Evolutionary conservation across 495 filamentous ascomycete species (phyloP).

Genomic region (Beverwykella pulmonaria): DNA sequence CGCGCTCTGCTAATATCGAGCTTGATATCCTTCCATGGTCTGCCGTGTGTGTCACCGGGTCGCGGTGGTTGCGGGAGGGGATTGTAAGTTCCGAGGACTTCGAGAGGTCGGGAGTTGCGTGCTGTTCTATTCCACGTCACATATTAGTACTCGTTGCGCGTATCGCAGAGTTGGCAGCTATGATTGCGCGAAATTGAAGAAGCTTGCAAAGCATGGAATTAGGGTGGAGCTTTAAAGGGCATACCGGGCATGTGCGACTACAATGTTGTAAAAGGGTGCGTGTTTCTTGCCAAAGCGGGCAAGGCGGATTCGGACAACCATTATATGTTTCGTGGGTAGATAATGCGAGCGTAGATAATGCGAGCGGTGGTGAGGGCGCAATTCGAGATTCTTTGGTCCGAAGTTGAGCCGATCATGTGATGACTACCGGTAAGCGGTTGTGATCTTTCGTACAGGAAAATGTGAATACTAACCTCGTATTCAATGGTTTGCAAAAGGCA

Average conservation of each 20-base stretch:
- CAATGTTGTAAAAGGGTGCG: conserved; percentile 92
- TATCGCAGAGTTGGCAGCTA: too few relatives aligned
- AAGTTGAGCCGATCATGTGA: conserved; percentile 10
- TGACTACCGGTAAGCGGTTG: background rate
- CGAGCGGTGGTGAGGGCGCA: background rate
- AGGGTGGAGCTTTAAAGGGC: conserved; percentile 29
- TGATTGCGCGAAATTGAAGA: background rate
- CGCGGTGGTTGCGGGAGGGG: conserved; percentile 77
- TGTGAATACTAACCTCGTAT: too few relatives aligned
- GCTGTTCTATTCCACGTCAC: conserved; percentile 56
- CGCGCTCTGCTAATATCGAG: conserved; percentile 78
- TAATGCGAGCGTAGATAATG: too few relatives aligned
- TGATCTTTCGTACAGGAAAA: too few relatives aligned
- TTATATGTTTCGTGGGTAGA: conserved; percentile 45
- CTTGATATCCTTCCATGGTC: conserved; percentile 83
- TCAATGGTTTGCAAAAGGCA: too few relatives aligned
- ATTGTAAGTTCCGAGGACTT: conserved; percentile 94
- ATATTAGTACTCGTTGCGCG: conserved; percentile 34
- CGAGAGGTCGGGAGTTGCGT: conserved; percentile 80
- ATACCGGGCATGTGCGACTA: conserved; percentile 93
- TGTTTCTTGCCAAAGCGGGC: conserved; percentile 90
- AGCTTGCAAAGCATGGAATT: background rate
- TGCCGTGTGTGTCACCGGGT: conserved; percentile 66
- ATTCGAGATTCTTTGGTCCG: conserved; percentile 19
- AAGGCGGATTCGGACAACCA: conserved; percentile 92